Evolutionary conservation across 192 early-diverging fungal genomes (phyloP).

Genomic region (Linnemannia hyalina): DNA sequence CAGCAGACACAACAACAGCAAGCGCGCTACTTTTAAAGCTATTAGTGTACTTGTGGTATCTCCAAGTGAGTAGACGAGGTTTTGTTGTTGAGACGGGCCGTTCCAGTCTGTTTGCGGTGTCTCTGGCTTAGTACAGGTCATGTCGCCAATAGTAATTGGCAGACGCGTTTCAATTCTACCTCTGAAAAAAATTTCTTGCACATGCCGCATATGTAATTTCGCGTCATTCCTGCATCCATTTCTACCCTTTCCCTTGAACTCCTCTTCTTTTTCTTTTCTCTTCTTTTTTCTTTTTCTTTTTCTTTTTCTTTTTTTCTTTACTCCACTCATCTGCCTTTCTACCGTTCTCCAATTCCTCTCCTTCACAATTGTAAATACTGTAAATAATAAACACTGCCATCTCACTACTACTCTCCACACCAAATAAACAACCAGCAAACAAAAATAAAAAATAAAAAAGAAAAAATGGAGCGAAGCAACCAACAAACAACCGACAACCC

Average conservation of each 20-base stretch:
- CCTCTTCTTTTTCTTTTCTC: neutral
- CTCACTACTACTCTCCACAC: neutral
- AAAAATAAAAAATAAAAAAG: neutral
- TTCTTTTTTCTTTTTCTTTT: neutral
- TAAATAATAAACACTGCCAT: conserved; percentile 7
- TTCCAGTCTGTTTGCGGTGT: too few relatives aligned
- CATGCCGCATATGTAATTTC: neutral
- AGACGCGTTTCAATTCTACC: neutral
- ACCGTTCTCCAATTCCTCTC: neutral
- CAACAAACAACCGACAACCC: neutral
- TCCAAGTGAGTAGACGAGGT: neutral
- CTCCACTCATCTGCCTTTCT: neutral
- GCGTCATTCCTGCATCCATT: neutral
- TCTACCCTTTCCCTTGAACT: too few relatives aligned
- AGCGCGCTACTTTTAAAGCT: neutral
- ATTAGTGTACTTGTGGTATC: neutral
- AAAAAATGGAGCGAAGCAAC: conserved; percentile 29
- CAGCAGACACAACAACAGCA: conserved; percentile 19
- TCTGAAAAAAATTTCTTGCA: neutral
- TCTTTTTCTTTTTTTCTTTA: neutral
- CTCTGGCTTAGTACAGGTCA: too few relatives aligned
- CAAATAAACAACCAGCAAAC: neutral
- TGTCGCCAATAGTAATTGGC: neutral
- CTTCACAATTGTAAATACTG: conserved; percentile 23
- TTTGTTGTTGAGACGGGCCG: neutral